A percentile compares a stretch with the other conserved stretches of the same genome.
phyloP scores from a whole-genome alignment of 306 rosid species.

The Senna tora region DNA sequence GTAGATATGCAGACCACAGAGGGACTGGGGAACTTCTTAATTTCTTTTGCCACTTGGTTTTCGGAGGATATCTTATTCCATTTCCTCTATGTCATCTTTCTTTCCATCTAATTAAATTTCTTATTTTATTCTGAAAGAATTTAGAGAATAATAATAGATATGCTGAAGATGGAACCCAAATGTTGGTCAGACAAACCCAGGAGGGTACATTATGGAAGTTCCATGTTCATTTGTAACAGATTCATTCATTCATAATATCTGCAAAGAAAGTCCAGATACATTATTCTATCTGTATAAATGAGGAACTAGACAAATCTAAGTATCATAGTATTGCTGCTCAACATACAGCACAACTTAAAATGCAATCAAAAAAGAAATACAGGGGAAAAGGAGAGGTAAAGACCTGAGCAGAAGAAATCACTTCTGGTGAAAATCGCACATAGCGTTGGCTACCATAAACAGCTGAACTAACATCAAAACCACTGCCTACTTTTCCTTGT shows the following conservation, averaged over 20 bases:
- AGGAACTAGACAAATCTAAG: constrained; percentile 11
- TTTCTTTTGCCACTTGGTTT: constrained; percentile 13
- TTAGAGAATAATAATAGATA: constrained; percentile 23
- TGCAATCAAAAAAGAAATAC: neutral
- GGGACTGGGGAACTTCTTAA: neutral
- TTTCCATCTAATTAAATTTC: neutral
- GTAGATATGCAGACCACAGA: neutral
- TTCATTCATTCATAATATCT: neutral
- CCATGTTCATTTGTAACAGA: constrained; percentile 12
- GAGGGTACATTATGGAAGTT: constrained; percentile 28
- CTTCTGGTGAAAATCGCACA: constrained; percentile 96
- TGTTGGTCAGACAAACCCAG: constrained; percentile 31
- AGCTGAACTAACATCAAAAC: constrained; percentile 98
- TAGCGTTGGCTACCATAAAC: constrained; percentile 99
- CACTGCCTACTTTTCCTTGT: constrained; percentile 98
- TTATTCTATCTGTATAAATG: neutral
- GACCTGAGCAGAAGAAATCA: constrained; percentile 88
- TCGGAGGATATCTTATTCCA: neutral
- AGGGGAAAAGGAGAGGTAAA: constrained; percentile 10
- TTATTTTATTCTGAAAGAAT: neutral
- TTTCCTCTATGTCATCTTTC: neutral
- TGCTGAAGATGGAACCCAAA: constrained; percentile 19
- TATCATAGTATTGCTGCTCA: constrained; percentile 24
- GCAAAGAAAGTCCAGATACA: constrained; percentile 24
- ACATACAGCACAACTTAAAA: neutral